Conservation (phyloP, 2,329 filamentous ascomycete genomes). For the Talaromyces sp. region DNA sequence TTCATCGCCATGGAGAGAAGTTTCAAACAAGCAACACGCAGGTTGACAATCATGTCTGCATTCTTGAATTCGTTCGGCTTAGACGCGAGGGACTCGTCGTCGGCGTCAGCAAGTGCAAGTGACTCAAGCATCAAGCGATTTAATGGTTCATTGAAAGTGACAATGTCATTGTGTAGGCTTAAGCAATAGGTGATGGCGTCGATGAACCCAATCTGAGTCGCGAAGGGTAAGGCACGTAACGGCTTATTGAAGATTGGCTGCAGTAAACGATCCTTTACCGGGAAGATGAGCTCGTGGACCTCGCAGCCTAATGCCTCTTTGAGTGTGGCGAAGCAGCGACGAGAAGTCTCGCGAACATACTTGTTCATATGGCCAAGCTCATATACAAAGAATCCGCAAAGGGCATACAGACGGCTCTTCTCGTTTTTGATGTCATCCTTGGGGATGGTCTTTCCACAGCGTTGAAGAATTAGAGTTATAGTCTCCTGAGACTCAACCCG, state of each 20-base stretch:
- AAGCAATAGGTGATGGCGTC: slow-evolving; percentile 97
- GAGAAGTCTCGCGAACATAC: slow-evolving; percentile 86
- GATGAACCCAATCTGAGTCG: slow-evolving; percentile 96
- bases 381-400: slow-evolving; percentile 82
- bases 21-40: slow-evolving; percentile 90
- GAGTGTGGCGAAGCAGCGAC: slow-evolving; percentile 77
- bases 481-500: slow-evolving; percentile 80
- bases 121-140: slow-evolving; percentile 92
- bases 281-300: slow-evolving; percentile 84
- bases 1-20: slow-evolving; percentile 91
- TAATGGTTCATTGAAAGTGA: slow-evolving; percentile 88
- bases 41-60: slow-evolving; percentile 88
- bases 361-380: slow-evolving; percentile 96
- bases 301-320: slow-evolving; percentile 76
- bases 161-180: slow-evolving; percentile 82
- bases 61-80: slow-evolving; percentile 93
- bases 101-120: slow-evolving; percentile 88
- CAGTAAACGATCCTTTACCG: slow-evolving; percentile 87
- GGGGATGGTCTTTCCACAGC: slow-evolving; percentile 76
- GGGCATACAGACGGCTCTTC: slow-evolving; percentile 68
- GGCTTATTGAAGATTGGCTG: slow-evolving; percentile 94
- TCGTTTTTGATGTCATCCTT: slow-evolving; percentile 76
- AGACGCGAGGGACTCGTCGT: slow-evolving; percentile 87
- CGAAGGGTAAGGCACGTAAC: slow-evolving; percentile 85
- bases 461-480: slow-evolving; percentile 74